A percentile compares a stretch with the other conserved stretches of the same genome.
phyloP scores from a whole-genome alignment of 2,329 filamentous ascomycete species.

The Alternaria arborescens region DNA sequence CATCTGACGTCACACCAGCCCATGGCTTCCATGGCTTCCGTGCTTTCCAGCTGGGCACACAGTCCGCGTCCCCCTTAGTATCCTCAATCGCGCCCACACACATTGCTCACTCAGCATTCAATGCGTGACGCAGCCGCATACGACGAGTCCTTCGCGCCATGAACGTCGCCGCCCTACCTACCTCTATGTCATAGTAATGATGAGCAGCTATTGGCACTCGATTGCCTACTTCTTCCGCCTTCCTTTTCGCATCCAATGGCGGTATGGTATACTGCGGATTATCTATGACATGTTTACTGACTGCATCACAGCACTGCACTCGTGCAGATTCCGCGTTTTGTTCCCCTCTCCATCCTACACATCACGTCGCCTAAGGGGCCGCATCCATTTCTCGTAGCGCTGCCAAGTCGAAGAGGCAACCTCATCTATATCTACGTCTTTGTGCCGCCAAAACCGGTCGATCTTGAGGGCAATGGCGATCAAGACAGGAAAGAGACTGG shows the following conservation, averaged over 20 bases:
- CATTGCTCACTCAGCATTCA: conserved; percentile 14
- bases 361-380: conserved; percentile 53
- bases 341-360: conserved; percentile 49
- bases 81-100: conserved; percentile 1
- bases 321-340: conserved; percentile 50
- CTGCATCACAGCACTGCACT: conserved; percentile 37
- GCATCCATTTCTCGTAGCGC: conserved; percentile 53
- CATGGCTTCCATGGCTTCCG: conserved; percentile 16
- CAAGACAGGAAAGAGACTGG: conserved; percentile 29
- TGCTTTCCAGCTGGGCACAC: conserved; percentile 15
- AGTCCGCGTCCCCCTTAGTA: conserved; percentile 9
- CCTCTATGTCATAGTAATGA: conserved; percentile 21
- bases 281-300: background rate
- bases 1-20: conserved; percentile 14
- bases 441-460: conserved; percentile 49
- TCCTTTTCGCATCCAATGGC: conserved; percentile 43
- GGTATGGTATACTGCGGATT: background rate
- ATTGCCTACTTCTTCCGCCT: conserved; percentile 50
- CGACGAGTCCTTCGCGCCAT: conserved; percentile 5
- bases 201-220: conserved; percentile 43
- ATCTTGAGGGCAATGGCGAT: conserved; percentile 33
- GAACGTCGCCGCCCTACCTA: conserved; percentile 1
- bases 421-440: conserved; percentile 55
- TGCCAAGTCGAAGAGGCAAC: conserved; percentile 50
- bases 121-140: conserved; percentile 4